These are phyloP conservation scores for Acanthamoeba lenticulata DNA, from an alignment of 208 protist species.

Conservation along the genomic window DNA sequence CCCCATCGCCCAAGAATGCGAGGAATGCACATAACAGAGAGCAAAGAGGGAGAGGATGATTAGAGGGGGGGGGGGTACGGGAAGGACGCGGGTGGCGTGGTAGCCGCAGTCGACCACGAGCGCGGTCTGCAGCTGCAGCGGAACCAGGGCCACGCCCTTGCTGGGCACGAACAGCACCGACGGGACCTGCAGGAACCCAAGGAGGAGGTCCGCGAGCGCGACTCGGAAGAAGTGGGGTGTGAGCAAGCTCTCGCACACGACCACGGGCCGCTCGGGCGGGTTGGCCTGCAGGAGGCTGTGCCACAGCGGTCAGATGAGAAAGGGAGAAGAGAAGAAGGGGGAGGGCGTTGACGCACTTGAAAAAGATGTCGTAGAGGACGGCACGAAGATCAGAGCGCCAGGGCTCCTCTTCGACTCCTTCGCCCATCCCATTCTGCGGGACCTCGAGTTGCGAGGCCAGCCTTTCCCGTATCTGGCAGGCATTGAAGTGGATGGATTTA, in stretches of 20 bases:
- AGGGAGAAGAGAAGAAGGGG: background rate
- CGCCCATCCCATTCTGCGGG: background rate
- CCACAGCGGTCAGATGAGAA: background rate
- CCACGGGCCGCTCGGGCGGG: constrained; percentile 4
- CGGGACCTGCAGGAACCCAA: background rate
- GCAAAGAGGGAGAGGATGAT: background rate
- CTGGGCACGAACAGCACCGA: constrained; percentile 30
- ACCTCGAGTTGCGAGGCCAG: background rate
- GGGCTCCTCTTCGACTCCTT: background rate
- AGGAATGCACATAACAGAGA: background rate
- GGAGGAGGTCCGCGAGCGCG: background rate
- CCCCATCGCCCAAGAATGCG: background rate
- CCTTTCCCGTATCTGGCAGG: background rate
- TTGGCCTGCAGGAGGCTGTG: background rate
- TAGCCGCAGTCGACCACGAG: background rate
- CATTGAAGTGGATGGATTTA: background rate
- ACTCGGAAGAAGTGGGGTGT: constrained; percentile 1
- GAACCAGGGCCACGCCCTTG: constrained; percentile 21
- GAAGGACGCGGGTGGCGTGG: constrained; percentile 17
- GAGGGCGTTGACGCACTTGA: background rate
- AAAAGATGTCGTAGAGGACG: constrained; percentile 20
- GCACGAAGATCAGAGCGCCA: constrained; percentile 15
- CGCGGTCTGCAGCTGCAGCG: background rate
- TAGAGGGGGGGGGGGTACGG: background rate
- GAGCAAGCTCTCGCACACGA: constrained; percentile 10